Evolutionary conservation across 73 alveolate species (phyloP), one percentile per base, ranked within the genome.

Genomic region (Paramecium sonneborni): DNA sequence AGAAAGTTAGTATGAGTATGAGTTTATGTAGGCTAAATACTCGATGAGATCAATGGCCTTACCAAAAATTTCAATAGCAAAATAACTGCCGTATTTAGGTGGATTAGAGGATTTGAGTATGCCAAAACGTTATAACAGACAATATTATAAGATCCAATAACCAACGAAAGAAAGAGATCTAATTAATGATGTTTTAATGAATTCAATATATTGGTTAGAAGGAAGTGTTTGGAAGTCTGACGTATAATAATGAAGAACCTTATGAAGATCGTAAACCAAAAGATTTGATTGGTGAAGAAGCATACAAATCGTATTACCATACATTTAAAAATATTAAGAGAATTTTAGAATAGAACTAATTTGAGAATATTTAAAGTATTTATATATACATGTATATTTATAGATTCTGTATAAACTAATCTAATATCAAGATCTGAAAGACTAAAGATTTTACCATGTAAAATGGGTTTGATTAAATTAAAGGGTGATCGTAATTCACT

Each of bases 391-490:
- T 6, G 41, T 43, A 6, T 1, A 43, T 23, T 15, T 8, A 24
- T 44, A 79, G 90, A 79, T 18, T 79, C 90, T 41, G 90, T 79
- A 24, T 79, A 79, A 32, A 79, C 90, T 1, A 79, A 46, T 24
- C 56, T 79, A 15, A 79, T 79, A 2, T 20, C 56, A 11, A 39
- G 43, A 43, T 24, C 90, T 41, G 90, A 88, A 26, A 88, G 55
- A 43, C 24, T 69, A 1, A 44, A 20, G 30, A 32, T 88, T 6
- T 82, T 88, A n/a, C 94, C 94, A 6, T 88, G 91, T 37, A 88
- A 88, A 26, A 39, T 88, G 84, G 94, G 94, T 5, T 21, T 88
- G 12, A 20, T 88, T 5, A 88, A 88, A 88, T 67, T 62, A 9
- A 41, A 86, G 24, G 57, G 57, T 20, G 88, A 37, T 14, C 28